Percentiles rank a stretch among this genome's conserved stretches.
These are phyloP conservation scores for Triticum urartu DNA, from an alignment of 176 grass and related monocot species.

Conservation along the genomic window DNA sequence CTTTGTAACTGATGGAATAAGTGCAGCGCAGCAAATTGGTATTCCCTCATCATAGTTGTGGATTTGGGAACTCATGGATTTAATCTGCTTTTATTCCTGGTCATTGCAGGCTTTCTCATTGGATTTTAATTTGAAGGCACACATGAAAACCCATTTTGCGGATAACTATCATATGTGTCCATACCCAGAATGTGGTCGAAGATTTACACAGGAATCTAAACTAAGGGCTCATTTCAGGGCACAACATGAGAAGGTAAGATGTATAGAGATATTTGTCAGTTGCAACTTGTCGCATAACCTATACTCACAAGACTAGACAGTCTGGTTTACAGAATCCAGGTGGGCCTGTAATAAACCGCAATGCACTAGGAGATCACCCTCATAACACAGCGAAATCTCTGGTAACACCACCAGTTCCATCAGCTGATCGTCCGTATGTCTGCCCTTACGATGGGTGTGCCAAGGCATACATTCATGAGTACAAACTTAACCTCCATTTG, in stretches of 20 bases:
- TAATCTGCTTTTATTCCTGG: constrained; percentile 19
- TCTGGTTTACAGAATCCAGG: constrained; percentile 42
- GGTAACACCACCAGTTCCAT: constrained; percentile 42
- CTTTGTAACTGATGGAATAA: neutral
- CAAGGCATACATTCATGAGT: constrained; percentile 97
- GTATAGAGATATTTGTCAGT: neutral
- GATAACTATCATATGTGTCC: constrained; percentile 94
- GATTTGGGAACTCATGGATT: neutral
- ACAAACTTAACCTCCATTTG: constrained; percentile 96
- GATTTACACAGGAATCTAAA: constrained; percentile 90
- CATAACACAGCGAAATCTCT: constrained; percentile 45
- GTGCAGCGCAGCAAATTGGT: neutral
- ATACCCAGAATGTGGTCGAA: constrained; percentile 77
- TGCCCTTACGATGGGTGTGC: constrained; percentile 79
- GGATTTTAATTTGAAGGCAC: constrained; percentile 92
- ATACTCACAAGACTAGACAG: constrained; percentile 2
- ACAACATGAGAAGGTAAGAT: constrained; percentile 80
- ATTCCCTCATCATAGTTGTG: neutral
- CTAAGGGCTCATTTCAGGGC: constrained; percentile 79
- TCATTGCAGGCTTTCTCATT: constrained; percentile 91
- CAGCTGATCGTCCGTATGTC: constrained; percentile 75
- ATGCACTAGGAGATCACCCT: constrained; percentile 36
- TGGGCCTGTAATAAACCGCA: constrained; percentile 32
- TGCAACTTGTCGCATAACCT: neutral
- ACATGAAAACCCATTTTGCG: constrained; percentile 87